These are phyloP conservation scores for Silybum marianum DNA, from an alignment of 129 eudicot genomes.

Conservation along the genomic window DNA sequence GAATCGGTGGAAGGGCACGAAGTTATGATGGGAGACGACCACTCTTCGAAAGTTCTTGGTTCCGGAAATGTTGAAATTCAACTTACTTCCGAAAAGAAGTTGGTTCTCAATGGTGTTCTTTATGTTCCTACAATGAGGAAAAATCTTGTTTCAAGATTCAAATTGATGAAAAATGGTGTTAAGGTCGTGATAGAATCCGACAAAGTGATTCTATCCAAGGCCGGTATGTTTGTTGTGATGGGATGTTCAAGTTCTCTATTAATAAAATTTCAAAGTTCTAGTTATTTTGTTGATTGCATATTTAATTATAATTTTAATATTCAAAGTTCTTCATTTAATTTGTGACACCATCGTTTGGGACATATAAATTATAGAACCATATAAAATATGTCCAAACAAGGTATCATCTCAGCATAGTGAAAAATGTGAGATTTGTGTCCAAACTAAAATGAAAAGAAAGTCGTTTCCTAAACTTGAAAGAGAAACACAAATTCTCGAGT, in stretches of 20 bases:
- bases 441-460: conserved; percentile 21
- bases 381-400: conserved; percentile 4
- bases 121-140: conserved; percentile 7
- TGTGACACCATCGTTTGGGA: not conserved
- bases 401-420: not conserved
- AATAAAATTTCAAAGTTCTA: conserved; percentile 3
- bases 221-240: conserved; percentile 22
- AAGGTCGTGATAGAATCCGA: conserved; percentile 12
- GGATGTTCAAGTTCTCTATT: conserved; percentile 14
- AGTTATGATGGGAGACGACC: conserved; percentile 9
- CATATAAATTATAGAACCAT: conserved; percentile 3
- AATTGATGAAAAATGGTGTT: not conserved
- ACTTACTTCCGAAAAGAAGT: conserved; percentile 17
- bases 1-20: not conserved
- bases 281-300: not conserved
- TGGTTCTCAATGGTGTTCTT: conserved; percentile 8
- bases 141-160: not conserved
- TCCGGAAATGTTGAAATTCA: not conserved
- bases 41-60: not conserved
- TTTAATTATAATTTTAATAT: no score
- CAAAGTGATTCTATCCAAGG: conserved; percentile 2
- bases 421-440: conserved; percentile 15
- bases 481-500: not conserved
- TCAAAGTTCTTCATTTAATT: no score
- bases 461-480: conserved; percentile 8